Conservation (phyloP, 208 protist genomes). For the Trypanosoma avium region DNA sequence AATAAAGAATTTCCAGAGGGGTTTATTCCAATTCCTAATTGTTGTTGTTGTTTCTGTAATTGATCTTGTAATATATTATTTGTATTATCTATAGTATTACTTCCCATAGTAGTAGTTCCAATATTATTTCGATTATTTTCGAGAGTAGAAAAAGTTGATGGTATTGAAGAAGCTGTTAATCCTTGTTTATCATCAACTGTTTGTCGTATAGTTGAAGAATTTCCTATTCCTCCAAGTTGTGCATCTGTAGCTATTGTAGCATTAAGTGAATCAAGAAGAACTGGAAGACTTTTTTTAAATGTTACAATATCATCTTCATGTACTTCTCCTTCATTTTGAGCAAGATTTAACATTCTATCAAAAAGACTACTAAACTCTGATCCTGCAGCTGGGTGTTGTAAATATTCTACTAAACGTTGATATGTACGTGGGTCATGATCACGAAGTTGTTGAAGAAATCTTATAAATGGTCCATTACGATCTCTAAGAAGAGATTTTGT, state of each 20-base stretch:
- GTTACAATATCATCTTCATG: slow-evolving; percentile 39
- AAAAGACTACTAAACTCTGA: slow-evolving; percentile 32
- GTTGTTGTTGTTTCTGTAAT: slow-evolving; percentile 1
- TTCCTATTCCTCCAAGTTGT: background rate
- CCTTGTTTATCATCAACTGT: background rate
- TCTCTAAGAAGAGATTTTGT: slow-evolving; percentile 57
- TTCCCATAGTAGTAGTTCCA: background rate
- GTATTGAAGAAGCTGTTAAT: background rate
- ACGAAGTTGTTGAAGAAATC: slow-evolving; percentile 64
- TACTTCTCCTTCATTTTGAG: slow-evolving; percentile 41
- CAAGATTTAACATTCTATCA: slow-evolving; percentile 51
- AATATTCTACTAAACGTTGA: slow-evolving; percentile 61
- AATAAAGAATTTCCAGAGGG: background rate
- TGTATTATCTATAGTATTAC: background rate
- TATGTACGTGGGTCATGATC: slow-evolving; percentile 55
- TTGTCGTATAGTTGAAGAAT: background rate
- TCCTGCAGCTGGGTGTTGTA: slow-evolving; percentile 43
- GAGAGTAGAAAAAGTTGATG: background rate
- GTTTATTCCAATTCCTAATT: background rate
- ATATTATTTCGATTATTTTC: background rate
- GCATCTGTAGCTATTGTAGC: background rate
- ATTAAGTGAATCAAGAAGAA: slow-evolving; percentile 26
- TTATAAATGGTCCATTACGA: slow-evolving; percentile 64
- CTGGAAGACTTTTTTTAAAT: slow-evolving; percentile 62
- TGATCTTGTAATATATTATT: background rate